Evolutionary conservation across 129 eudicot genomes (phyloP), one percentile per base, ranked within the genome.

Genomic region (Tanacetum coccineum): DNA sequence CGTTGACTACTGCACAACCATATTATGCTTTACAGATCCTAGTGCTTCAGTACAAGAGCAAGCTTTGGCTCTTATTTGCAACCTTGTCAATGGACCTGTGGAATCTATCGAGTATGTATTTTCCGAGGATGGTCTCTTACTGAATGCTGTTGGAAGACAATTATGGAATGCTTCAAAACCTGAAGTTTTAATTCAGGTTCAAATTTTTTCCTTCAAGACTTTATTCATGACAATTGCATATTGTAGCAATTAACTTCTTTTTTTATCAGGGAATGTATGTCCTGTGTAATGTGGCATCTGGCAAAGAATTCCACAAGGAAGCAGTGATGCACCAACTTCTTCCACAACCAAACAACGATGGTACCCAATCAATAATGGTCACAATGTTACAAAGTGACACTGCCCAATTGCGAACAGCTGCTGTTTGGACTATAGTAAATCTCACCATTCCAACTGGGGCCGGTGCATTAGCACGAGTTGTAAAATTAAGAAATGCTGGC

Each of bases 11-110:
- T 36, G 42, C 42, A 36, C 9, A 36, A 6, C 9, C 42, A 49
- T 40, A 36, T 62, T 59, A 59, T 52, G 4, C 28, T 11, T 64
- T 70, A 64, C 83, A 94, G 99, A 94, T 74, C 79, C 95, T 62
- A 95, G 83, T 66, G 81, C 90, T 69, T 75, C 84, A 30, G 87
- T 94, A 59, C 99, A 94, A 83, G 99, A 84, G 87, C 99, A 94
- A 78, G 95, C 99, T 67, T 71, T 94, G 79, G 87, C 85, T 51
- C 73, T 94, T 67, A 81, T 94, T 20, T 80, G 94, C 66, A 89
- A 89, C 72, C 93, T 94, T 18, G 88, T 94, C 51, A 96, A 87
- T 61, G 99, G 95, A 46, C 66, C 81, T 64, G 50, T 65, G 20
- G 84, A 83, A 50, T 87, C 93, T 36, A 71, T 89, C 10, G 90